Evolutionary conservation across 2,329 filamentous ascomycete genomes (phyloP), one percentile per base, ranked within the genome.

Genomic region (Cladosporium oxysporum): DNA sequence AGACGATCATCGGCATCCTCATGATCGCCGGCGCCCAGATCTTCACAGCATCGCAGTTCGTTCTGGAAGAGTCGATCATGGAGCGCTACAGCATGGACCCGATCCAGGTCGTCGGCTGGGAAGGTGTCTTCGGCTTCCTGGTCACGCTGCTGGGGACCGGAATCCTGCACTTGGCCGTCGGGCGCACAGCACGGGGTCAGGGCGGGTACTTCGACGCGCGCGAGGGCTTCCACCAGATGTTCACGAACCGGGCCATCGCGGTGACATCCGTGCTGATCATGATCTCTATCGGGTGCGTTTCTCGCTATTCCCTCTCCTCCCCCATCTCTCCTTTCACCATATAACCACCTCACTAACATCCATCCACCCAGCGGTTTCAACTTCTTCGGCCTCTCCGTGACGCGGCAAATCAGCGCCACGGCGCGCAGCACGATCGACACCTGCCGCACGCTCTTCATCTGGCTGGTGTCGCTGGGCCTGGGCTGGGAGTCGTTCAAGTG

Each of bases 401-500:
- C 95, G 0, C 88, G 92, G 67, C 89, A 81, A 68, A 92, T 99
- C 71, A 96, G 91, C 69, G 95, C 95, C 12, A 99, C 95, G 0
- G 92, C 94, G 1, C 88, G 95, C 68, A 96, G 92, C 35, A 98
- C 94, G 35, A 98, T 99, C 73, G 95, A 99, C 78, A 99, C 95
- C 0, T 98, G 93, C 83, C 89, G 94, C 49, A 99, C 95, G 0
- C 86, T 99, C 1, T 98, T 99, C 81, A 98, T 99, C 79, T 99
- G 95, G 95, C 85, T 99, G 31, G 91, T 97, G 16, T 96, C 92
- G 21, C 86, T 99, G 5, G 92, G 91, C 4, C 86, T 99, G 2
- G 93, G 93, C 67, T 99, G 95, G 95, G 95, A 99, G 81, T 89
- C 88, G 0, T 98, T 99, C 86, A 98, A 98, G 81, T 96, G 92